Evolutionary conservation across 2,329 filamentous ascomycete species (phyloP).

Genomic region (Diplodia seriata): DNA sequence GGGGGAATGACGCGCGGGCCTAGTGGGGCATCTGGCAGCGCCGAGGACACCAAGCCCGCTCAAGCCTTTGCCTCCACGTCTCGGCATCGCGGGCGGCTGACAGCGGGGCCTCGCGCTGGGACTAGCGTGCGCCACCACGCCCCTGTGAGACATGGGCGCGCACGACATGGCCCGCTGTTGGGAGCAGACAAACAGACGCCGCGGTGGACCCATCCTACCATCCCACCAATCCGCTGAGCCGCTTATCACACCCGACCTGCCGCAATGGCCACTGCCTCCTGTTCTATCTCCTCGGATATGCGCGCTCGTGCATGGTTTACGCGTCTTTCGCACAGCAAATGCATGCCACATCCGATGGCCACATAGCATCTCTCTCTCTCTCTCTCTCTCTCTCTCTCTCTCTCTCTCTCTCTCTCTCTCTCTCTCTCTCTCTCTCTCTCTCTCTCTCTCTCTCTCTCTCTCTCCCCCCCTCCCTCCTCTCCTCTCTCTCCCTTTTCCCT

Average conservation of each 20-base stretch:
- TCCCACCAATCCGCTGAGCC: background rate
- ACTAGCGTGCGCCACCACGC: background rate
- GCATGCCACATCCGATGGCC: too few relatives aligned
- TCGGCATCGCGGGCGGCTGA: slow-evolving; percentile 24
- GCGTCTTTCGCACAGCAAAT: too few relatives aligned
- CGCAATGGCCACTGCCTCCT: too few relatives aligned
- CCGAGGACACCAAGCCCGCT: slow-evolving; percentile 1
- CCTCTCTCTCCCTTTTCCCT: too few relatives aligned
- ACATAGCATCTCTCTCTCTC: too few relatives aligned
- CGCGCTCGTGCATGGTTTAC: too few relatives aligned
- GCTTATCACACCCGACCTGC: slow-evolving; percentile 3
- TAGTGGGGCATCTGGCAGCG: background rate
- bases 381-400: too few relatives aligned
- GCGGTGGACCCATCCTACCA: background rate
- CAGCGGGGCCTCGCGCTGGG: slow-evolving; percentile 1
- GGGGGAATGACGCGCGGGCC: slow-evolving; percentile 6
- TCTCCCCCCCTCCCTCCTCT: too few relatives aligned
- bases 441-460: too few relatives aligned
- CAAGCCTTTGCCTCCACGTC: slow-evolving; percentile 24
- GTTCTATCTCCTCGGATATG: too few relatives aligned
- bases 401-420: too few relatives aligned
- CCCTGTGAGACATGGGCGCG: background rate
- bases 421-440: too few relatives aligned
- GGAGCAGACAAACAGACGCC: background rate
- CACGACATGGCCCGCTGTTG: background rate